A percentile compares a stretch with the other conserved stretches of the same genome.
Evolutionary conservation across 2,329 filamentous ascomycete genomes (phyloP).

Genomic region (Pseudogymnoascus sp.): DNA sequence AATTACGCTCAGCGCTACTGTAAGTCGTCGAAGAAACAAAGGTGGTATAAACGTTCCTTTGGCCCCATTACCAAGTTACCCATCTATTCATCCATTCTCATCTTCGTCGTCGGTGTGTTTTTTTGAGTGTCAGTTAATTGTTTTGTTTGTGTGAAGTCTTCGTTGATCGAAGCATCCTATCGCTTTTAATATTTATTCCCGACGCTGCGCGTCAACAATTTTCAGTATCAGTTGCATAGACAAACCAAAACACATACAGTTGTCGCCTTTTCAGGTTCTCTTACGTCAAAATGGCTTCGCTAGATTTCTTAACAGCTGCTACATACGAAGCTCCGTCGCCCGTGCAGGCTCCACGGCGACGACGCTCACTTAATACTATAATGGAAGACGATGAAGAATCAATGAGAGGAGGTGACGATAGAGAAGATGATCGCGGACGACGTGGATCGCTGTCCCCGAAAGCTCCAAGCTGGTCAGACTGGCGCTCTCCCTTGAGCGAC

Average conservation of each 20-base stretch:
- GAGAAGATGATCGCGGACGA: slow-evolving; percentile 28
- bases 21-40: slow-evolving; percentile 5
- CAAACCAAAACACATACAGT: slow-evolving; percentile 11
- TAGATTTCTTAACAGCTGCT: slow-evolving; percentile 40
- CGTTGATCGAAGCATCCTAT: slow-evolving; percentile 33
- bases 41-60: slow-evolving; percentile 10
- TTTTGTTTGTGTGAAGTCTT: slow-evolving; percentile 24
- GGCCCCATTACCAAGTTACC: slow-evolving; percentile 1
- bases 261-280: background rate
- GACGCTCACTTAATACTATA: slow-evolving; percentile 57
- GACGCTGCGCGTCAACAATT: slow-evolving; percentile 25
- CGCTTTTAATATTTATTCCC: slow-evolving; percentile 26
- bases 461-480: slow-evolving; percentile 22
- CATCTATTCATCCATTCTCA: slow-evolving; percentile 9
- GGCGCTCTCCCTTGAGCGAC: slow-evolving; percentile 41
- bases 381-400: slow-evolving; percentile 47
- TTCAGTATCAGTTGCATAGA: slow-evolving; percentile 4
- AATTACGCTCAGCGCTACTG: slow-evolving; percentile 8
- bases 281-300: slow-evolving; percentile 26
- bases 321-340: slow-evolving; percentile 43
- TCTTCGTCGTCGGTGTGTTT: slow-evolving; percentile 12
- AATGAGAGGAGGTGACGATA: slow-evolving; percentile 24
- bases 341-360: slow-evolving; percentile 48
- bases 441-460: slow-evolving; percentile 33
- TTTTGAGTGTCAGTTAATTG: slow-evolving; percentile 14